phyloP scores from a whole-genome alignment of 1,139 yeast species.

The Blastobotrys buckinghamii region DNA sequence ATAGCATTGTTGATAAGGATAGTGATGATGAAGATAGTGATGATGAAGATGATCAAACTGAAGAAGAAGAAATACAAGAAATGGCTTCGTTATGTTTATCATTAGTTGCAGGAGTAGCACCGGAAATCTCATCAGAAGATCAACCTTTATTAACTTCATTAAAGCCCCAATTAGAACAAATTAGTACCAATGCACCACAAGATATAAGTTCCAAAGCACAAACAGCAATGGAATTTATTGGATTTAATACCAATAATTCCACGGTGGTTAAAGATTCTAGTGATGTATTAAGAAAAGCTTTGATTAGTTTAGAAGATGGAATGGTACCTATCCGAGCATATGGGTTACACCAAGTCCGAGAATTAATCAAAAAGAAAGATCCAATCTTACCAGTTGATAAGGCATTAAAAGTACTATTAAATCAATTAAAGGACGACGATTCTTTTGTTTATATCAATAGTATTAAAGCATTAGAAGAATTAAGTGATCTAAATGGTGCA shows the following conservation, averaged over 20 bases:
- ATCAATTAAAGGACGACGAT: conserved; percentile 68
- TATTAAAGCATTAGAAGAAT: conserved; percentile 65
- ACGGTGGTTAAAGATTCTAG: conserved; percentile 4
- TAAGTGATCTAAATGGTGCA: conserved; percentile 44
- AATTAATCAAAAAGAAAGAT: conserved; percentile 48
- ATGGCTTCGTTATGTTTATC: conserved; percentile 29
- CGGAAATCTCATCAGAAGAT: conserved; percentile 33
- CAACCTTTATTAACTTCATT: conserved; percentile 37
- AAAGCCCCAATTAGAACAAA: conserved; percentile 27
- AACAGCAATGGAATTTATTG: conserved; percentile 16
- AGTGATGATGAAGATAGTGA: conserved; percentile 25
- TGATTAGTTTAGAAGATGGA: conserved; percentile 67
- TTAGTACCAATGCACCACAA: conserved; percentile 19
- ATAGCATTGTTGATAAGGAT: conserved; percentile 17
- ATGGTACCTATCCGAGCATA: conserved; percentile 81
- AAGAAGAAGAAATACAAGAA: conserved; percentile 22
- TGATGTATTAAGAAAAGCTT: conserved; percentile 43
- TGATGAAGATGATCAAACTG: conserved; percentile 24
- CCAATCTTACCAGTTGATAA: conserved; percentile 47
- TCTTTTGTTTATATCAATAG: conserved; percentile 83
- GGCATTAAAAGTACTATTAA: conserved; percentile 55
- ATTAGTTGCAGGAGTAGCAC: conserved; percentile 26
- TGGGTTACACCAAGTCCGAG: conserved; percentile 64
- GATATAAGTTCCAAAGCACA: conserved; percentile 19
- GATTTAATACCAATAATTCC: not conserved